phyloP scores from a whole-genome alignment of 2,329 filamentous ascomycete genomes.

The Cercospora sp. region DNA sequence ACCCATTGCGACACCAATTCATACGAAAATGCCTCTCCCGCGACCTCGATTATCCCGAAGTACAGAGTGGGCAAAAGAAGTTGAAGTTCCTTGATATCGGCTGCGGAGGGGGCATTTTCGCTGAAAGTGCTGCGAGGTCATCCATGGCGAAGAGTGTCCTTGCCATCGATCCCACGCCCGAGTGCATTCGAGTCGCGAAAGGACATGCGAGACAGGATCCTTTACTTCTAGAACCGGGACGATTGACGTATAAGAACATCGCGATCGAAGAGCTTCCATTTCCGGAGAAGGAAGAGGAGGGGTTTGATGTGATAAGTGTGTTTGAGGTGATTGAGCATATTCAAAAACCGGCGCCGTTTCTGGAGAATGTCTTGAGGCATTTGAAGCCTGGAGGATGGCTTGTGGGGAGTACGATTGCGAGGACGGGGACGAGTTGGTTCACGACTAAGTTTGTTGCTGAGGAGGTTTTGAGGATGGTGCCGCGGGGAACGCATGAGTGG shows the following conservation, averaged over 20 bases:
- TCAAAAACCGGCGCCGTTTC: constrained; percentile 70
- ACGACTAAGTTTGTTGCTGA: constrained; percentile 92
- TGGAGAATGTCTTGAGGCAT: constrained; percentile 69
- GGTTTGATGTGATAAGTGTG: constrained; percentile 77
- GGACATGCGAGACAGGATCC: constrained; percentile 76
- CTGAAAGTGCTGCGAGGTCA: constrained; percentile 77
- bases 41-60: constrained; percentile 40
- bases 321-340: constrained; percentile 98
- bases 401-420: constrained; percentile 85
- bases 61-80: constrained; percentile 33
- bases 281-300: constrained; percentile 36
- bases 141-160: constrained; percentile 63
- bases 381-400: constrained; percentile 92
- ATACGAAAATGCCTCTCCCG: constrained; percentile 67
- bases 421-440: constrained; percentile 85
- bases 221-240: constrained; percentile 53
- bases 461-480: constrained; percentile 82
- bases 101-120: constrained; percentile 95
- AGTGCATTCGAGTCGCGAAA: constrained; percentile 72
- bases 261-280: constrained; percentile 68
- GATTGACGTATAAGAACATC: constrained; percentile 70
- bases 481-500: constrained; percentile 94
- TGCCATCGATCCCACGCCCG: constrained; percentile 74
- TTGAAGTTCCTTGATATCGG: constrained; percentile 85
- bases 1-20: constrained; percentile 92